Percentiles rank a stretch among this genome's conserved stretches.
These are phyloP conservation scores for Naganishia vaughanmartiniae DNA, from an alignment of 768 basidiomycete genomes.

Conservation along the genomic window DNA sequence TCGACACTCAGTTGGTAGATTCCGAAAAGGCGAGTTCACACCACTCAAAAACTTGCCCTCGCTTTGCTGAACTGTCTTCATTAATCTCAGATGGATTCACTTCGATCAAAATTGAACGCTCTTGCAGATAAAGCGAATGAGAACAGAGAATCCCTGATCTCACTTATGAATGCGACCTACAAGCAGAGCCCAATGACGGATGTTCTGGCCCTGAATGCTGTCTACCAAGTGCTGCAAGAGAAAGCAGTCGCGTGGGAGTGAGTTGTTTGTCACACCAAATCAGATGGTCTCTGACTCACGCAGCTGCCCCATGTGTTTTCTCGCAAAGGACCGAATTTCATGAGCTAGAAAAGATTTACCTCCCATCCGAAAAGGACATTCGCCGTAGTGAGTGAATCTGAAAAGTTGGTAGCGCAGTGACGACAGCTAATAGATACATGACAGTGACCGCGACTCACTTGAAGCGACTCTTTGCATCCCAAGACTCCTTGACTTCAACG, in stretches of 20 bases:
- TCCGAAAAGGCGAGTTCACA: constrained; percentile 40
- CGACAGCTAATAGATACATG: background rate
- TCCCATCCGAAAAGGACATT: constrained; percentile 60
- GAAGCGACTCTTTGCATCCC: constrained; percentile 52
- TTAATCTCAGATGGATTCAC: constrained; percentile 34
- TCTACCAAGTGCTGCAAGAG: constrained; percentile 82
- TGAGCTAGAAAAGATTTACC: constrained; percentile 59
- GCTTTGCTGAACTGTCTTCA: background rate
- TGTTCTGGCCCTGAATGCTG: constrained; percentile 79
- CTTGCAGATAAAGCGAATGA: constrained; percentile 71
- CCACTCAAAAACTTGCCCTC: background rate
- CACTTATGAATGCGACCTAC: constrained; percentile 74
- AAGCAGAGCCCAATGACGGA: constrained; percentile 75
- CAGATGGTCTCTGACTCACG: background rate
- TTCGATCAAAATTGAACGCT: constrained; percentile 43
- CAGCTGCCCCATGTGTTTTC: background rate
- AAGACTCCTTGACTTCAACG: constrained; percentile 43
- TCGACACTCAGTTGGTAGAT: constrained; percentile 48
- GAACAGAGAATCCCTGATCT: constrained; percentile 42
- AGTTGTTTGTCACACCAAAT: constrained; percentile 19
- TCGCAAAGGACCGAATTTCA: constrained; percentile 69
- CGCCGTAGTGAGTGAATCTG: constrained; percentile 45
- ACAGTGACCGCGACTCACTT: constrained; percentile 51
- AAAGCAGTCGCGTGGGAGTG: constrained; percentile 92
- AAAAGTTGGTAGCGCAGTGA: background rate